Base-by-base conservation (phyloP, 2,329 filamentous ascomycete genomes). In the Paraphoma chrysanthemicola region DNA sequence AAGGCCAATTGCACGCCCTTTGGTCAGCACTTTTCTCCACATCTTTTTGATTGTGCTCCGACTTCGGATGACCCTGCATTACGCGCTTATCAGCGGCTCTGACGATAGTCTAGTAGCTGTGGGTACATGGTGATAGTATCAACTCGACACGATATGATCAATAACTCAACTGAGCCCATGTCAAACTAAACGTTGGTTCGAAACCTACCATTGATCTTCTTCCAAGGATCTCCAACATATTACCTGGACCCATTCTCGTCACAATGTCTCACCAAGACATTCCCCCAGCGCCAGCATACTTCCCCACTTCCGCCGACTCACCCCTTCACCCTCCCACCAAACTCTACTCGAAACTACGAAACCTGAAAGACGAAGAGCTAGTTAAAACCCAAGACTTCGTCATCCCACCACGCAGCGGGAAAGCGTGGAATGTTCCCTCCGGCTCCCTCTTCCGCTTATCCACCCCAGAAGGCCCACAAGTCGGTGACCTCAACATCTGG, bases 401-500 rank as follows among this genome's bases (percentile, higher is more conserved):
- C 1, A 80, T 95, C 29, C 88, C 90, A 0, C 90, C 92, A 30
- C 87, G 91, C 33, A 91, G 88, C 2, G 92, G 89, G 1, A 82
- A 82, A 57, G 90, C 91, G 1, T 95, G 90, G 89, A 81, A 84
- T 46, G 90, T 90, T 0, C 83, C 86, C 0, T 85, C 86, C 1
- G 90, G 90, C 3, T 83, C 83, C 47, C 84, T 95, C 54, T 85
- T 91, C 57, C 86, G 88, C 12, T 87, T 96, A 59, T 90, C 87
- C 54, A 94, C 91, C 0, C 90, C 90, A 0, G 80, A 88, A 52
- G 92, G 92, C 0, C 87, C 92, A 0, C 92, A 96, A 57, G 39
- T 96, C 47, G 90, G 91, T 51, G 92, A 95, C 67, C 79, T 95
- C 16, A 96, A 96, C 74, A 84, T 95, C 66, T 96, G 90, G 90